These are phyloP conservation scores for Solioccasus polychromus DNA, from an alignment of 768 basidiomycete species.

Conservation along the genomic window DNA sequence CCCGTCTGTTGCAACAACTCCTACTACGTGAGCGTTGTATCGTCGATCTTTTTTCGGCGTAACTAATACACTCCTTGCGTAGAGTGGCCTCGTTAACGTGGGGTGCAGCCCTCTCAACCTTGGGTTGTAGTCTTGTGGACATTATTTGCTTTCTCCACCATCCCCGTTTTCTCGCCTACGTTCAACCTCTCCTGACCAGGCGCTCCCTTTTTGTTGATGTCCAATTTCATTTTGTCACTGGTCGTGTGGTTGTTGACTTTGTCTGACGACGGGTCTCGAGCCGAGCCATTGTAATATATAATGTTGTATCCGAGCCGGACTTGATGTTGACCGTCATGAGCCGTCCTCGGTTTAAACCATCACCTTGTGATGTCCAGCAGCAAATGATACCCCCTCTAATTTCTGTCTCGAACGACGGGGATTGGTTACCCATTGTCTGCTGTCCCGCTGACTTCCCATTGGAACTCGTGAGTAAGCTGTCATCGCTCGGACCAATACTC, in stretches of 20 bases:
- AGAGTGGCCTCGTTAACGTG: conserved; percentile 27
- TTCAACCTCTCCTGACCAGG: conserved; percentile 11
- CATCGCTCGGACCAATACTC: neutral
- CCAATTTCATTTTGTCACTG: conserved; percentile 16
- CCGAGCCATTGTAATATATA: conserved; percentile 16
- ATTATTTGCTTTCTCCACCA: conserved; percentile 20
- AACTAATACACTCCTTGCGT: neutral
- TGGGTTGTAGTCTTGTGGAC: conserved; percentile 3
- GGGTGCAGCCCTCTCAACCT: conserved; percentile 20
- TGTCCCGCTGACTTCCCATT: conserved; percentile 43
- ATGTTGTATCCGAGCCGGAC: conserved; percentile 14
- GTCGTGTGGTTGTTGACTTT: conserved; percentile 12
- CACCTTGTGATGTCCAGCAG: conserved; percentile 11
- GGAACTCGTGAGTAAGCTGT: conserved; percentile 37
- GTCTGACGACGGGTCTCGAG: conserved; percentile 5
- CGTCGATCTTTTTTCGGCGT: too few relatives aligned
- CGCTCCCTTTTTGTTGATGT: conserved; percentile 28
- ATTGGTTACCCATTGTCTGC: conserved; percentile 35
- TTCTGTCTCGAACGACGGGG: conserved; percentile 4
- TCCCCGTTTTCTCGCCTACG: conserved; percentile 13
- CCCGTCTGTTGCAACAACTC: conserved; percentile 25
- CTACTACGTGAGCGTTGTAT: conserved; percentile 10
- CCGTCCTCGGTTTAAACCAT: conserved; percentile 27
- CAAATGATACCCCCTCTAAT: conserved; percentile 2
- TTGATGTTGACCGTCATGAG: conserved; percentile 1